Evolutionary conservation across 768 basidiomycete genomes (phyloP), one percentile per base, ranked within the genome.

Genomic region (Thelephora aurantiotincta): DNA sequence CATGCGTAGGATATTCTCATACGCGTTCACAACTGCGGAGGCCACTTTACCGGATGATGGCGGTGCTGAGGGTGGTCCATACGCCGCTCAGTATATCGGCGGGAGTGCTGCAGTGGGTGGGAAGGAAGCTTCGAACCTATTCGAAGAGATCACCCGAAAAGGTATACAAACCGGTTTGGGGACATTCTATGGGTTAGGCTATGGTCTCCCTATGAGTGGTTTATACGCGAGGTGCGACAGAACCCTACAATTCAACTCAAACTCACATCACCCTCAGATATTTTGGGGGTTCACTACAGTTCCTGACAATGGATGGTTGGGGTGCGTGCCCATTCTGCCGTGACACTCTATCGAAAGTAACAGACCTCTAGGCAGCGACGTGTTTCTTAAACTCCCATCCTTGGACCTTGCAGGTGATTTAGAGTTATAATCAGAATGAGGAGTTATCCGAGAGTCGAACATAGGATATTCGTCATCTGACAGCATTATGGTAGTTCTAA

Each of bases 181-280:
- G n/a, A 88, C 87, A 2, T 84, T 93, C 49, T 89, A 90, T 6
- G 90, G 90, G 0, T 63, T 93, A 26, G 90, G 90, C 2, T 93
- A 91, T 53, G 90, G 90, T 1, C 64, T 87, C 46, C 84, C 83
- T 11, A 85, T 87, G 84, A 84, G 82, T 60, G 71, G 71, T 48
- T 60, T 86, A 43, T 84, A 85, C 55, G 78, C 82, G 13, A 76
- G 67, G 73, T 78, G 51, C 47, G 70, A 58, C 33, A 19, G 12
- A 6, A 16, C 16, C 2, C n/a, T 35, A 11, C 5, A 23, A 26
- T 2, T 7, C 7, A 14, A 20, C 18, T 18, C 38, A 9, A 41
- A 41, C 9, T 22, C 18, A 16, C 22, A 14, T 18, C 12, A 14
- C 38, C 38, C 11, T 49, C 47, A 80, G 77, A 53, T 92, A 92